Conservation (phyloP, 148 eudicot genomes). For the Amaranthus hypochondriacus region DNA sequence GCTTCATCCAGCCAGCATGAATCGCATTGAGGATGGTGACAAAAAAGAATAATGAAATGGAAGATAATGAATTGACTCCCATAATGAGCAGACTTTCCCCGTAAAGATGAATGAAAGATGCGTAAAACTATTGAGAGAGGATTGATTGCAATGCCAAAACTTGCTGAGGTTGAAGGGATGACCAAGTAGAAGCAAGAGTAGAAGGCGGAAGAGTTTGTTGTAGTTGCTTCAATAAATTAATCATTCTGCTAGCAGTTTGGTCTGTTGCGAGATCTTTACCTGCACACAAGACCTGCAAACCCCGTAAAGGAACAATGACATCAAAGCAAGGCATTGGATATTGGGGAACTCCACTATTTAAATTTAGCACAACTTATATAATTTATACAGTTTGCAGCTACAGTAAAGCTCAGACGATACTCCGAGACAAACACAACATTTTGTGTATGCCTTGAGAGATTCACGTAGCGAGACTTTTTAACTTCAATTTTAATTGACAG, state of each 20-base stretch:
- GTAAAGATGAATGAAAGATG: background rate
- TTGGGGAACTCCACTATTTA: background rate
- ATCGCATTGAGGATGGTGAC: conserved; percentile 9
- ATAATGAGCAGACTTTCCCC: background rate
- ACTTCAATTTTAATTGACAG: background rate
- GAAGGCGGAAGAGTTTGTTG: conserved; percentile 42
- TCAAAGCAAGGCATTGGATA: background rate
- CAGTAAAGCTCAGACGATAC: background rate
- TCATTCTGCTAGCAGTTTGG: conserved; percentile 39
- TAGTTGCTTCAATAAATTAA: conserved; percentile 39
- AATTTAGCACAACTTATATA: background rate
- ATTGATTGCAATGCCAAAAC: conserved; percentile 38
- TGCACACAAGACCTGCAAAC: conserved; percentile 33
- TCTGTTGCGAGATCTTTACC: conserved; percentile 42
- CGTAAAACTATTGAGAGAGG: conserved; percentile 26
- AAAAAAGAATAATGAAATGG: conserved; percentile 20
- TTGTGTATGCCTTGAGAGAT: too few relatives aligned
- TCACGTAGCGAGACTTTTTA: background rate
- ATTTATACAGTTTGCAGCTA: background rate
- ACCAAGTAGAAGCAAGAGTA: conserved; percentile 37
- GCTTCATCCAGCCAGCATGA: conserved; percentile 4
- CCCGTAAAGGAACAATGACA: background rate
- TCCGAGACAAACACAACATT: background rate
- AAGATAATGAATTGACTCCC: conserved; percentile 6
- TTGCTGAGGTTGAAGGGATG: conserved; percentile 43